These are phyloP conservation scores for Boletus rex-veris DNA, from an alignment of 768 basidiomycete genomes.

Conservation along the genomic window DNA sequence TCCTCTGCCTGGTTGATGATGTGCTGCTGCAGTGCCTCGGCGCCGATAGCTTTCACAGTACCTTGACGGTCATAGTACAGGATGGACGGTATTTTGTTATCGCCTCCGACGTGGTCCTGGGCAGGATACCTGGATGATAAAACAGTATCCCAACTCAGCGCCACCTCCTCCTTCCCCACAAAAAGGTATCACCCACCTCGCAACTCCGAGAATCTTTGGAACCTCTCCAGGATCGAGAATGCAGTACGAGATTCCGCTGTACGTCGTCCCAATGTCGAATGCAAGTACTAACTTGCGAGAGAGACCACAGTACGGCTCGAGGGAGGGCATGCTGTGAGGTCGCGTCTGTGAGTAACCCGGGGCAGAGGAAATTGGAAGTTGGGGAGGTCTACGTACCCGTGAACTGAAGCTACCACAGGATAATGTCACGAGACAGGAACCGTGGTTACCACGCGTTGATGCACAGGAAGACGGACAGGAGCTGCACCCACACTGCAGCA, in stretches of 20 bases:
- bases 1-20: conserved; percentile 4
- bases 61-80: conserved; percentile 46
- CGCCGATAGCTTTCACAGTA: conserved; percentile 39
- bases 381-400: neutral
- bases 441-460: neutral
- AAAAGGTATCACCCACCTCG: conserved; percentile 17
- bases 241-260: conserved; percentile 38
- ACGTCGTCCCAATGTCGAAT: conserved; percentile 45
- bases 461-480: neutral
- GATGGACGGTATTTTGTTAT: conserved; percentile 48
- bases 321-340: conserved; percentile 21
- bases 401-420: neutral
- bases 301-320: conserved; percentile 34
- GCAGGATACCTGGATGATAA: conserved; percentile 39
- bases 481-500: too few species aligned
- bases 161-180: neutral
- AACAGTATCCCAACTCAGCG: neutral
- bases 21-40: conserved; percentile 26
- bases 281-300: conserved; percentile 42
- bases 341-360: neutral
- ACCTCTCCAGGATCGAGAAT: conserved; percentile 35
- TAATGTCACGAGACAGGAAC: neutral
- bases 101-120: conserved; percentile 43
- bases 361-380: neutral
- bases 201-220: conserved; percentile 27